phyloP scores from a whole-genome alignment of 2,329 filamentous ascomycete genomes.

The Clonostachys chloroleuca region DNA sequence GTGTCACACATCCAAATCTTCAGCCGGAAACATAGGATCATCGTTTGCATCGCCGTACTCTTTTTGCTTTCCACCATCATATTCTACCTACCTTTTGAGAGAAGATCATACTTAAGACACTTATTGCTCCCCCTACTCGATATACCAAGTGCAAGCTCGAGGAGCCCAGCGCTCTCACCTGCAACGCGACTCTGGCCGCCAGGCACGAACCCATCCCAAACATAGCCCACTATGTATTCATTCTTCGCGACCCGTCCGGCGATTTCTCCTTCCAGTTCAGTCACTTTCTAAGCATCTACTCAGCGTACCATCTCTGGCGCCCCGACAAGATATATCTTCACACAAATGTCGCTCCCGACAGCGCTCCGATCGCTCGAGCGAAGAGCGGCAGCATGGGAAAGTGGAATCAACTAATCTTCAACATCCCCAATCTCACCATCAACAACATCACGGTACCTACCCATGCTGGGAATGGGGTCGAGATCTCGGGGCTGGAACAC shows the following conservation, averaged over 20 bases:
- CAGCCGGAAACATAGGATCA: no score
- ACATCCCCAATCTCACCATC: slow-evolving; percentile 9
- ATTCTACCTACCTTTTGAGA: no score
- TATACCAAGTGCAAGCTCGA: no score
- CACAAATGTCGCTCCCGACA: slow-evolving; percentile 12
- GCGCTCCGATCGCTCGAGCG: slow-evolving; percentile 23
- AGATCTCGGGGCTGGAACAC: slow-evolving; percentile 9
- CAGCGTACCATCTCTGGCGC: slow-evolving; percentile 9
- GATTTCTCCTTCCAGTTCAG: slow-evolving; percentile 14
- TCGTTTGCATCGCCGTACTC: neutral
- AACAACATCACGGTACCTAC: slow-evolving; percentile 22
- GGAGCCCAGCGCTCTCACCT: no score
- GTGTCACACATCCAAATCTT: no score
- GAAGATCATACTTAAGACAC: no score
- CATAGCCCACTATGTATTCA: slow-evolving; percentile 13
- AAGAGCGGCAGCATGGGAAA: slow-evolving; percentile 6
- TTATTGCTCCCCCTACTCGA: no score
- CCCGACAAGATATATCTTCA: slow-evolving; percentile 16
- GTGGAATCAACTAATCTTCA: slow-evolving; percentile 15
- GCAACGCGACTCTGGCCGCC: neutral
- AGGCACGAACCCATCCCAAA: slow-evolving; percentile 12
- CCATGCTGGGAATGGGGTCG: slow-evolving; percentile 7
- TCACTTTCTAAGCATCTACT: slow-evolving; percentile 15
- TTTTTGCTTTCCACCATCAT: neutral
- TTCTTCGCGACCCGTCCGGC: slow-evolving; percentile 7